Conservation (phyloP, 106 monocot genomes). For the Vanilla planifolia region DNA sequence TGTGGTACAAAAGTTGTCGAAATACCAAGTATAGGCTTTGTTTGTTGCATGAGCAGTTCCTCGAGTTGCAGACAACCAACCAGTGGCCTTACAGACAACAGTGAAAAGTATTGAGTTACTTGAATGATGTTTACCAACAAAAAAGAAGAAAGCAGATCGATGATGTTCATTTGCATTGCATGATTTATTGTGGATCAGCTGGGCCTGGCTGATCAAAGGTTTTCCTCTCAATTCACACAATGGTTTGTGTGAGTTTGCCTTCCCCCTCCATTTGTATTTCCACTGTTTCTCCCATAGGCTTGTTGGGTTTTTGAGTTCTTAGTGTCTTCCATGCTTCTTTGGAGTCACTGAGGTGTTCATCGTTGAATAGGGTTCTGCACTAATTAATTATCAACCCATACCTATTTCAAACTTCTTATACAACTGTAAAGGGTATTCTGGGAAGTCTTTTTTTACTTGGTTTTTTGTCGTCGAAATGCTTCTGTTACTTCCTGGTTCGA, state of each 20-base stretch:
- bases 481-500: too few species aligned
- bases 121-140: background rate
- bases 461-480: too few species aligned
- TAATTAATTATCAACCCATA: too few species aligned
- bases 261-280: too few species aligned
- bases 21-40: slow-evolving; percentile 34
- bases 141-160: slow-evolving; percentile 1
- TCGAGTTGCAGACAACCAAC: background rate
- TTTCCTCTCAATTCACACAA: background rate
- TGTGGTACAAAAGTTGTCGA: slow-evolving; percentile 36
- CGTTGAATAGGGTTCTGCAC: too few species aligned
- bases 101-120: background rate
- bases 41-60: background rate
- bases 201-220: background rate
- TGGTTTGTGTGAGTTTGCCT: background rate
- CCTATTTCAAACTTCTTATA: too few species aligned
- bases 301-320: background rate
- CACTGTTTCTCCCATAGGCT: background rate
- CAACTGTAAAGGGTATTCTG: too few species aligned
- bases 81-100: background rate
- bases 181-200: background rate
- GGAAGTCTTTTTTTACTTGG: too few species aligned
- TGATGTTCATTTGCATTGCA: background rate
- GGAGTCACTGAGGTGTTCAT: too few species aligned
- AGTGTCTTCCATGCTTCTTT: too few species aligned